A percentile compares a stretch with the other conserved stretches of the same genome.
Evolutionary conservation across 2,329 filamentous ascomycete species (phyloP).

Genomic region (Sporothrix schenckii): DNA sequence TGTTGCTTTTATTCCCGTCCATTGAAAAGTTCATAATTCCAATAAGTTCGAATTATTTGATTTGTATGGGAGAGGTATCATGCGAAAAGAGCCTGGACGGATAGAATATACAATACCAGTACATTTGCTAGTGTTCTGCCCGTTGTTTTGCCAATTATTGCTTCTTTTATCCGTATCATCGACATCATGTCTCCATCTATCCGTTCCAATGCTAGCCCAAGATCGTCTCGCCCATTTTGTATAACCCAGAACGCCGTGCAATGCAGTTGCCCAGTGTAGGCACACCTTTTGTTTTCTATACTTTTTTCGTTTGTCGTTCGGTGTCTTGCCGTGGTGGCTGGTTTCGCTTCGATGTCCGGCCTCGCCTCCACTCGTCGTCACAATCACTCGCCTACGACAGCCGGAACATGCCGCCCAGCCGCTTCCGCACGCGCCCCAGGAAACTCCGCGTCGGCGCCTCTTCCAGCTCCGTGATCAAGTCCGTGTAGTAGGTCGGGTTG

Average conservation of each 20-base stretch:
- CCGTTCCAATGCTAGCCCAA: neutral
- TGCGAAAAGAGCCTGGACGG: slow-evolving; percentile 1
- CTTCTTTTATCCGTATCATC: too few relatives aligned
- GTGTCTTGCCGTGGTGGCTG: too few relatives aligned
- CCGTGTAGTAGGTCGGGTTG: slow-evolving; percentile 65
- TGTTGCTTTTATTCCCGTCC: neutral
- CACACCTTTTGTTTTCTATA: neutral
- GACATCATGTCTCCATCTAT: neutral
- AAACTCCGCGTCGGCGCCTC: slow-evolving; percentile 62
- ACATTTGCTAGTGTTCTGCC: too few relatives aligned
- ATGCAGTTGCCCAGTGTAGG: neutral
- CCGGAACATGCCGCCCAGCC: slow-evolving; percentile 62
- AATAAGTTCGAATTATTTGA: neutral
- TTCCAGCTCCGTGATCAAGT: slow-evolving; percentile 64
- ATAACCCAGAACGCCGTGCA: slow-evolving; percentile 13
- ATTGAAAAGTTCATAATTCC: neutral
- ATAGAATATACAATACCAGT: slow-evolving; percentile 4
- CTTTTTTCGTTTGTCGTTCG: slow-evolving; percentile 1
- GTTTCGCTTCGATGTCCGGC: neutral
- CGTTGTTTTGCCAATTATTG: neutral
- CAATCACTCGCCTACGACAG: slow-evolving; percentile 49
- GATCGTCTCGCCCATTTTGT: slow-evolving; percentile 12
- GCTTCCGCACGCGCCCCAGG: slow-evolving; percentile 56
- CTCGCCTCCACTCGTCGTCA: neutral
- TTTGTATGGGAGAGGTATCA: slow-evolving; percentile 18